Conservation (phyloP, 1,139 yeast species). For the Hemisphaericaspora subhashii region DNA sequence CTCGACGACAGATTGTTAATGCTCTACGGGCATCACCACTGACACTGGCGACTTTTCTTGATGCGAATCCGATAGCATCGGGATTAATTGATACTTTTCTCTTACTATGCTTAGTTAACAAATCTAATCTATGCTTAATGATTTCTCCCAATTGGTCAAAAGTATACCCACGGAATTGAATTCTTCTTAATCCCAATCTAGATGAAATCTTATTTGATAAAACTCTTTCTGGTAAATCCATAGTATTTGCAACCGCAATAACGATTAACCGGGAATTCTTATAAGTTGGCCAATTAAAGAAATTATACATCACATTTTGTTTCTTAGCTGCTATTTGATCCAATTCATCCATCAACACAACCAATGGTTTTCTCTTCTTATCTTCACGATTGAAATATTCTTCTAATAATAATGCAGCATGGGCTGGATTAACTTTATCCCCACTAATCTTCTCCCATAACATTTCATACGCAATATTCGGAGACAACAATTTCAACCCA, state of each 20-base stretch:
- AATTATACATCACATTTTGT: slow-evolving; percentile 90
- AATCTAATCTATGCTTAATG: slow-evolving; percentile 67
- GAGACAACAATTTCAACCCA: slow-evolving; percentile 83
- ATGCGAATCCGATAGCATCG: slow-evolving; percentile 89
- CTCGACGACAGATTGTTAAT: slow-evolving; percentile 81
- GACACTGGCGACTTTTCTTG: slow-evolving; percentile 92
- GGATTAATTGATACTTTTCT: slow-evolving; percentile 50
- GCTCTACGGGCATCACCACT: slow-evolving; percentile 98
- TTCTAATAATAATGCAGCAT: slow-evolving; percentile 51
- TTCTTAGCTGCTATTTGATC: slow-evolving; percentile 87
- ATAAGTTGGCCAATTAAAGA: slow-evolving; percentile 96
- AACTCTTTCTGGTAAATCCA: slow-evolving; percentile 93
- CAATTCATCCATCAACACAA: slow-evolving; percentile 85
- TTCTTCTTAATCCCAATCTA: slow-evolving; percentile 82
- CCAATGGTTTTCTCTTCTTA: slow-evolving; percentile 50
- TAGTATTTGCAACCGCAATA: slow-evolving; percentile 92
- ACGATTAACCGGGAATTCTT: slow-evolving; percentile 78
- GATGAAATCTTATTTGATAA: slow-evolving; percentile 88
- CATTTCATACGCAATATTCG: slow-evolving; percentile 80
- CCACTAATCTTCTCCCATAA: slow-evolving; percentile 78
- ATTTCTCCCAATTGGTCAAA: slow-evolving; percentile 75
- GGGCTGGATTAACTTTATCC: slow-evolving; percentile 58
- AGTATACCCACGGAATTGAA: slow-evolving; percentile 87
- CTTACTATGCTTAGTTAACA: slow-evolving; percentile 42
- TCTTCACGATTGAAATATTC: slow-evolving; percentile 33